A percentile compares a stretch with the other conserved stretches of the same genome.
These are phyloP conservation scores for Lithocarpus polystachyus DNA, from an alignment of 306 rosid genomes.

Conservation along the genomic window DNA sequence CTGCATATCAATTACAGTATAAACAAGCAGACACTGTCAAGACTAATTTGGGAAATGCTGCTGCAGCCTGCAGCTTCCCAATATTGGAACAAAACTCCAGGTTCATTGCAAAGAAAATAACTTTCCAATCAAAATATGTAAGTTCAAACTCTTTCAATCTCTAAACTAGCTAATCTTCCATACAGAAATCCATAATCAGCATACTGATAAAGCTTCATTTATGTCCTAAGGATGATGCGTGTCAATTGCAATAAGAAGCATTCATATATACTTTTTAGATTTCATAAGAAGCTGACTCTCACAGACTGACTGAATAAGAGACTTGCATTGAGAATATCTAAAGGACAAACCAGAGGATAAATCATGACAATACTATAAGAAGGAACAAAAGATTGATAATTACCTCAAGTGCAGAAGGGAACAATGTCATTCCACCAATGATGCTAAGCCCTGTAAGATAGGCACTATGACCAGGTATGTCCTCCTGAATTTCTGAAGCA, in stretches of 20 bases:
- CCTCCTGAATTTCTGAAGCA: slow-evolving; percentile 76
- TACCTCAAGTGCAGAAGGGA: slow-evolving; percentile 93
- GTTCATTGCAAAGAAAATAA: background rate
- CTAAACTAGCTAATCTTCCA: slow-evolving; percentile 6
- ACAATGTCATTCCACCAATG: slow-evolving; percentile 95
- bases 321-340: background rate
- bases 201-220: slow-evolving; percentile 8
- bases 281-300: background rate
- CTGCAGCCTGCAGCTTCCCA: background rate
- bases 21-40: background rate
- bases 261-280: background rate
- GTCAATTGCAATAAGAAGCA: background rate
- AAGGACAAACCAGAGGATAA: background rate
- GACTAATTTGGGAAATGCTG: background rate
- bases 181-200: slow-evolving; percentile 13
- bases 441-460: slow-evolving; percentile 94
- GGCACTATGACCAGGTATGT: slow-evolving; percentile 82
- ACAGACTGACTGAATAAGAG: background rate
- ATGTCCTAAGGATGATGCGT: background rate
- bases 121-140: slow-evolving; percentile 1
- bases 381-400: background rate
- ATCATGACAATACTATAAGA: background rate
- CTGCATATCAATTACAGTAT: too few species aligned
- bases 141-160: slow-evolving; percentile 4
- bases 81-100: background rate